A percentile compares a stretch with the other conserved stretches of the same genome.
Evolutionary conservation across 371 early-diverging fungal genomes (phyloP).

Genomic region (Mucor lusitanicus): DNA sequence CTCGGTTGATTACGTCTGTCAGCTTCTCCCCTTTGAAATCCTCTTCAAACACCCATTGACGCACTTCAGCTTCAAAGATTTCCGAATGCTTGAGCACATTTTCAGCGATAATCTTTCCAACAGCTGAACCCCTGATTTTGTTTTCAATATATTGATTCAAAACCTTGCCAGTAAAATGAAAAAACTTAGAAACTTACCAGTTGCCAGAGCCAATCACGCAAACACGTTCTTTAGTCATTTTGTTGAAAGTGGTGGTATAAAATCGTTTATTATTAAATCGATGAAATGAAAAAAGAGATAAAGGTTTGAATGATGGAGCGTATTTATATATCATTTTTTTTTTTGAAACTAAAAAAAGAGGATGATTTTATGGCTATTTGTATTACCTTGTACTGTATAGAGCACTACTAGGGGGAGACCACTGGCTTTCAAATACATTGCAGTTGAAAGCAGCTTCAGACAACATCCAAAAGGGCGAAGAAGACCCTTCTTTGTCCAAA

Average conservation of each 20-base stretch:
- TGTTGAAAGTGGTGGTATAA: conserved; percentile 1
- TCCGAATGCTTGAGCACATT: conserved; percentile 72
- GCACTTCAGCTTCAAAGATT: conserved; percentile 78
- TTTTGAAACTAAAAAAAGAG: background rate
- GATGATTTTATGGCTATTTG: background rate
- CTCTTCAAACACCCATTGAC: conserved; percentile 97
- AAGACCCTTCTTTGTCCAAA: background rate
- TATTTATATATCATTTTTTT: conserved; percentile 5
- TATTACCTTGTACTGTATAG: conserved; percentile 1
- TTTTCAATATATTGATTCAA: background rate
- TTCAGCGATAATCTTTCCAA: conserved; percentile 91
- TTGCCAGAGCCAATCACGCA: conserved; percentile 94
- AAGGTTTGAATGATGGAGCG: background rate
- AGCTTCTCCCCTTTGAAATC: conserved; percentile 79
- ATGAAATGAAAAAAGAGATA: conserved; percentile 2
- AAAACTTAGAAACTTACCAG: conserved; percentile 63
- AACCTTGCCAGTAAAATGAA: background rate
- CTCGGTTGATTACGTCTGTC: conserved; percentile 92
- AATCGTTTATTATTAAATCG: conserved; percentile 1
- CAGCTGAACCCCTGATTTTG: conserved; percentile 88
- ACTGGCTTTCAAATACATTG: background rate
- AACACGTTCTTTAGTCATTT: conserved; percentile 68
- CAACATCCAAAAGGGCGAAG: background rate
- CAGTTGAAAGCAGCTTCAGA: background rate
- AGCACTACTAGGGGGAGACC: background rate